Conservation (phyloP, 371 early-diverging fungal genomes). For the Mucor irregularis region DNA sequence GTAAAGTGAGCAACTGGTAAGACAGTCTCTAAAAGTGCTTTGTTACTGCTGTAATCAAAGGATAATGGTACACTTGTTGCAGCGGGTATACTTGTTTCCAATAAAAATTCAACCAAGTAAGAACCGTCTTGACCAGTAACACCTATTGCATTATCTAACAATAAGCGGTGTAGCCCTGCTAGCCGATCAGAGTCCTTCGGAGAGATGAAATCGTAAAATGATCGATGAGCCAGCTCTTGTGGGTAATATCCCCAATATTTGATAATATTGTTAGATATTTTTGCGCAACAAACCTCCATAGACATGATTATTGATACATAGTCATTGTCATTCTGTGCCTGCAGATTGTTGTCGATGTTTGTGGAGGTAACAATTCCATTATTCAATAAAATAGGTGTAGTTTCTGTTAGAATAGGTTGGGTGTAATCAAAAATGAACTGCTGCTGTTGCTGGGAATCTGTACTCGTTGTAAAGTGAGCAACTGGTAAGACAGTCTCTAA, state of each 20-base stretch:
- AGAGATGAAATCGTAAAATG: slow-evolving; percentile 56
- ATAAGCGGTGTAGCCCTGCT: slow-evolving; percentile 35
- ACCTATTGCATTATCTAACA: slow-evolving; percentile 51
- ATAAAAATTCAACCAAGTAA: slow-evolving; percentile 75
- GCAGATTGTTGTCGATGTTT: neutral
- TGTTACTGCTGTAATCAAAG: neutral
- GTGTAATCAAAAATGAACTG: neutral
- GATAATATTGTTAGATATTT: slow-evolving; percentile 56
- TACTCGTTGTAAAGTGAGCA: neutral
- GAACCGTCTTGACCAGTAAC: slow-evolving; percentile 88
- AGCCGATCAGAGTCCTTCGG: slow-evolving; percentile 47
- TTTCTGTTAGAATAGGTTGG: neutral
- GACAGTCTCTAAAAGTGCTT: neutral
- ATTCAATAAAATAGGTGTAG: neutral
- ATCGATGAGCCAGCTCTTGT: slow-evolving; percentile 57
- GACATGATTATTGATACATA: slow-evolving; percentile 45
- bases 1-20: neutral
- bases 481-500: neutral
- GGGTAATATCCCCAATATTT: slow-evolving; percentile 61
- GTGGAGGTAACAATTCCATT: neutral
- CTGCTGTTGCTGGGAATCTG: neutral
- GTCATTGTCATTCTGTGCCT: slow-evolving; percentile 5
- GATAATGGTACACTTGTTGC: neutral
- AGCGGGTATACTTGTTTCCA: slow-evolving; percentile 33
- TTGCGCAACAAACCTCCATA: slow-evolving; percentile 58